Evolutionary conservation across 345 rosid genomes (phyloP).

Genomic region (Eucalyptus melliodora): DNA sequence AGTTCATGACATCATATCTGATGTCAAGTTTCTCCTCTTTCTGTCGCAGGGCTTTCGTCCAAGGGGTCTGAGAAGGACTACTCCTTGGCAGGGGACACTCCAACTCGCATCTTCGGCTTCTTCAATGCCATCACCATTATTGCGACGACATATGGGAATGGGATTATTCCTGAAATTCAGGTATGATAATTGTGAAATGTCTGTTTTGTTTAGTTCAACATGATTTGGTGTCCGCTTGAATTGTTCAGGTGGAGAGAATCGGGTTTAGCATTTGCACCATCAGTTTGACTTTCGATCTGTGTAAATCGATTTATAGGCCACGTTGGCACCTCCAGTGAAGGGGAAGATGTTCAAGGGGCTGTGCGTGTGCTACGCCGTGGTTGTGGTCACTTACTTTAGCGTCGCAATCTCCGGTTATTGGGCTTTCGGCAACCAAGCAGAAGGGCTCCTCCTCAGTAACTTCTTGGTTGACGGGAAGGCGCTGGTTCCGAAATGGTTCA

Average conservation of each 20-base stretch:
- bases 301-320: constrained; percentile 33
- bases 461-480: constrained; percentile 24
- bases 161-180: constrained; percentile 92
- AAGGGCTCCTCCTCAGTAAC: constrained; percentile 51
- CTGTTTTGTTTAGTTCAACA: not conserved
- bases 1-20: not conserved
- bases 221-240: not conserved
- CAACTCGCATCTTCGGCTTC: constrained; percentile 37
- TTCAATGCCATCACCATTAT: constrained; percentile 81
- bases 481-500: constrained; percentile 60
- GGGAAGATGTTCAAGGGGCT: constrained; percentile 92
- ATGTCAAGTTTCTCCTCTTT: not conserved
- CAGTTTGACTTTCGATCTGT: not conserved
- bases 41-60: constrained; percentile 27
- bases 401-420: constrained; percentile 82
- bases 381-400: constrained; percentile 39
- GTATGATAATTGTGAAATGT: not conserved
- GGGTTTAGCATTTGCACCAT: not conserved
- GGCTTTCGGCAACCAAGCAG: constrained; percentile 73
- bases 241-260: not conserved
- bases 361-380: constrained; percentile 43
- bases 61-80: constrained; percentile 51
- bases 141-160: constrained; percentile 76
- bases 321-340: constrained; percentile 70
- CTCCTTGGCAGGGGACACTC: constrained; percentile 24